Evolutionary conservation across 2,329 filamentous ascomycete genomes (phyloP).

Genomic region (Madurella mycetomatis): DNA sequence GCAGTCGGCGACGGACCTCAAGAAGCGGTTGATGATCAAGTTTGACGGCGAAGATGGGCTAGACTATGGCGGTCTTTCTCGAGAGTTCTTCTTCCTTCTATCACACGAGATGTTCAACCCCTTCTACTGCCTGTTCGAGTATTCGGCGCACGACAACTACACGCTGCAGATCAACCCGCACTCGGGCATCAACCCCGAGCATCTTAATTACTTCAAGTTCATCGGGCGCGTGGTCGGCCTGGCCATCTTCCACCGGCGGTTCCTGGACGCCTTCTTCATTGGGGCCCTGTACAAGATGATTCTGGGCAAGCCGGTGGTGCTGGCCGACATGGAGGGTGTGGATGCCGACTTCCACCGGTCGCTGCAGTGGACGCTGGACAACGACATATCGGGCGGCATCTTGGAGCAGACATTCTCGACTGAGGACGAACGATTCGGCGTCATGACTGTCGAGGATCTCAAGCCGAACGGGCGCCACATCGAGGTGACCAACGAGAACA

Average conservation of each 20-base stretch:
- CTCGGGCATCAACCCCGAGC: slow-evolving; percentile 97
- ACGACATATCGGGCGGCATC: slow-evolving; percentile 88
- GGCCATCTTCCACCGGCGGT: slow-evolving; percentile 95
- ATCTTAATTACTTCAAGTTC: slow-evolving; percentile 99
- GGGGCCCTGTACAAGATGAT: slow-evolving; percentile 99
- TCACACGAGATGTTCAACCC: slow-evolving; percentile 99
- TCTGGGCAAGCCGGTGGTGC: slow-evolving; percentile 81
- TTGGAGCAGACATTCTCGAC: slow-evolving; percentile 95
- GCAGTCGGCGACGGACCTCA: slow-evolving; percentile 89
- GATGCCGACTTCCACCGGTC: slow-evolving; percentile 97
- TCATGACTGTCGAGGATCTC: slow-evolving; percentile 88
- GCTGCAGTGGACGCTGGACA: slow-evolving; percentile 95
- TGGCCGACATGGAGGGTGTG: slow-evolving; percentile 98
- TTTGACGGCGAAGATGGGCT: slow-evolving; percentile 98
- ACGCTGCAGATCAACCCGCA: slow-evolving; percentile 99
- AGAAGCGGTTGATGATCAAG: slow-evolving; percentile 99
- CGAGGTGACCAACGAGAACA: slow-evolving; percentile 97
- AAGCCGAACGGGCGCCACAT: slow-evolving; percentile 88
- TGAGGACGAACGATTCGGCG: slow-evolving; percentile 94
- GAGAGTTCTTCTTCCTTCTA: slow-evolving; percentile 98
- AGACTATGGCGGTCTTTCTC: slow-evolving; percentile 93
- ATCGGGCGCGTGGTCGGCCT: slow-evolving; percentile 95
- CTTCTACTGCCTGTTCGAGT: slow-evolving; percentile 99
- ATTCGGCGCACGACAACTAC: slow-evolving; percentile 99
- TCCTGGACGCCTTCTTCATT: slow-evolving; percentile 98